Base-by-base conservation (phyloP, 2,329 filamentous ascomycete genomes). In the Sclerotinia nivalis region DNA sequence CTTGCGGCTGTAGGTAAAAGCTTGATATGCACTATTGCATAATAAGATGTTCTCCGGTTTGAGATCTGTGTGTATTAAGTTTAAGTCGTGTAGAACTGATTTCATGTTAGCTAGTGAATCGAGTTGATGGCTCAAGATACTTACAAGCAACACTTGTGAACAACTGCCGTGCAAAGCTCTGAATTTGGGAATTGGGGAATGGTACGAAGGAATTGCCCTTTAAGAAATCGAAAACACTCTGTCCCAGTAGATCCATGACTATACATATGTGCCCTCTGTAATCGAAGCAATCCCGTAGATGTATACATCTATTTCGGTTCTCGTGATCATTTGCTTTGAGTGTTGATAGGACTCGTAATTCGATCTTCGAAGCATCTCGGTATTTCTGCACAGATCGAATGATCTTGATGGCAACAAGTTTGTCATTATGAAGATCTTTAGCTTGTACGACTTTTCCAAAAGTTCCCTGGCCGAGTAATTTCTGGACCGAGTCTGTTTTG, bases 351-450 rank as follows among this genome's bases (percentile, higher is more conserved):
- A 99, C 96, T 71, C 96, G 89, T 49, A 99, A 84, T 80, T 99
- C 96, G 76, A 99, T 99, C 73, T 93, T 89, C 12, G 93, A 97
- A 49, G 96, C 96, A 82, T 99, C 96, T 60, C 96, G 91, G 79
- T 99, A 99, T 80, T 99, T 99, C 78, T 97, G 96, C 18, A 99
- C 96, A 1, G 96, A 97, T 75, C 96, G 91, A 74, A 99, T 98
- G 80, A 99, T 97, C 81, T 99, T 99, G 81, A 99, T 93, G 47
- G 96, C 96, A 52, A 97, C 96, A 7, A 85, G 79, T 79, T 94
- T 93, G 75, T 86, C 86, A 71, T 90, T 90, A 73, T 89, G 89
- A 31, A 34, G 49, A 79, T 99, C 96, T 75, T 88, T 90, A 66
- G 96, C 96, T 80, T 97, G 91, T 25, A 99, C 96, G 22, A 99